These are phyloP conservation scores for Camelina laxa DNA, from an alignment of 345 rosid species.

Conservation along the genomic window DNA sequence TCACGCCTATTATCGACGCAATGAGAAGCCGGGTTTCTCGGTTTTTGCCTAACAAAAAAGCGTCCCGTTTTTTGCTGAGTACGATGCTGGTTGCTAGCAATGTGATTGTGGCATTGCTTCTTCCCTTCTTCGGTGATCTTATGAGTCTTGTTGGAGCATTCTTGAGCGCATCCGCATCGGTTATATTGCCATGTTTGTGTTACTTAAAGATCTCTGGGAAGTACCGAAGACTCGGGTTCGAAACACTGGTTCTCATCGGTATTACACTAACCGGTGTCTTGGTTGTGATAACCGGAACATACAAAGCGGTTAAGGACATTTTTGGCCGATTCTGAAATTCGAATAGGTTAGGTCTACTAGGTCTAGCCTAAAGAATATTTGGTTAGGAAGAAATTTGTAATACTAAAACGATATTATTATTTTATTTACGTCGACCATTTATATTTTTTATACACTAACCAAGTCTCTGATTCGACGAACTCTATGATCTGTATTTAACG, in stretches of 20 bases:
- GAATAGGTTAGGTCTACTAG: neutral
- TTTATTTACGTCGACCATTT: neutral
- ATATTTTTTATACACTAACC: conserved; percentile 30
- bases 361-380: neutral
- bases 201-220: conserved; percentile 60
- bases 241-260: conserved; percentile 40
- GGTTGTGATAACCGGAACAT: conserved; percentile 59
- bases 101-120: conserved; percentile 51
- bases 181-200: conserved; percentile 58
- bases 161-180: conserved; percentile 54
- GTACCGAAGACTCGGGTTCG: conserved; percentile 44
- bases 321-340: conserved; percentile 31
- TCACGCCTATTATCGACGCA: conserved; percentile 59
- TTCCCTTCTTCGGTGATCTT: conserved; percentile 61
- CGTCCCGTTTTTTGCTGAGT: conserved; percentile 42
- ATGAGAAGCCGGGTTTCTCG: conserved; percentile 44
- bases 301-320: conserved; percentile 51
- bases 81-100: conserved; percentile 56
- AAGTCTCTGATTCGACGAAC: conserved; percentile 44
- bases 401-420: neutral
- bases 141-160: conserved; percentile 72
- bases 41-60: conserved; percentile 36
- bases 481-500: conserved; percentile 35
- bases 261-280: conserved; percentile 43
- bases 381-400: conserved; percentile 8